These are phyloP conservation scores for Mesembryanthemum crystallinum DNA, from an alignment of 148 eudicot species.

Conservation along the genomic window DNA sequence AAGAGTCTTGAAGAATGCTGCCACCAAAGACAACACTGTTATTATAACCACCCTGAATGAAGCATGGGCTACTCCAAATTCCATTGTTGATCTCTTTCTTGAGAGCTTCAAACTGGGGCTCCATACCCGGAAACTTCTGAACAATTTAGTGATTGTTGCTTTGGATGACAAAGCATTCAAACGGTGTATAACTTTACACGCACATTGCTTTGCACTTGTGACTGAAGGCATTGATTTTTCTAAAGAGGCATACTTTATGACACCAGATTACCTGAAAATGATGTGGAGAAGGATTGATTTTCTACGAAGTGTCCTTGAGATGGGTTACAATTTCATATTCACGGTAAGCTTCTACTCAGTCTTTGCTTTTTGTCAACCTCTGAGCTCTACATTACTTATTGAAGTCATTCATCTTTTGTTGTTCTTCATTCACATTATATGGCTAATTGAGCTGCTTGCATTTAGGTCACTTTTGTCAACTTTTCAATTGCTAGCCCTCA, in stretches of 20 bases:
- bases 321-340: slow-evolving; percentile 58
- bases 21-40: slow-evolving; percentile 50
- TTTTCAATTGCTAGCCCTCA: no score
- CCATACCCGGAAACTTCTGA: slow-evolving; percentile 40
- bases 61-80: slow-evolving; percentile 54
- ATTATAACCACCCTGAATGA: slow-evolving; percentile 53
- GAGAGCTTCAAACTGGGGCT: slow-evolving; percentile 57
- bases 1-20: slow-evolving; percentile 48
- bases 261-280: slow-evolving; percentile 53
- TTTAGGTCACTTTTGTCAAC: no score
- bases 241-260: slow-evolving; percentile 55
- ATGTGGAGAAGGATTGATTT: slow-evolving; percentile 68
- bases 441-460: no score
- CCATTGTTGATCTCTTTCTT: slow-evolving; percentile 50
- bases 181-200: slow-evolving; percentile 43
- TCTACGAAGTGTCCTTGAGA: slow-evolving; percentile 50
- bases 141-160: slow-evolving; percentile 54
- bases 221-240: slow-evolving; percentile 54
- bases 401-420: not conserved
- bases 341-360: slow-evolving; percentile 34
- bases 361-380: not conserved
- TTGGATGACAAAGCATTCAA: slow-evolving; percentile 53
- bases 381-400: not conserved
- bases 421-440: not conserved
- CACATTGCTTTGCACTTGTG: slow-evolving; percentile 45